phyloP scores from a whole-genome alignment of 2,329 filamentous ascomycete species.

The Talaromyces sp. region DNA sequence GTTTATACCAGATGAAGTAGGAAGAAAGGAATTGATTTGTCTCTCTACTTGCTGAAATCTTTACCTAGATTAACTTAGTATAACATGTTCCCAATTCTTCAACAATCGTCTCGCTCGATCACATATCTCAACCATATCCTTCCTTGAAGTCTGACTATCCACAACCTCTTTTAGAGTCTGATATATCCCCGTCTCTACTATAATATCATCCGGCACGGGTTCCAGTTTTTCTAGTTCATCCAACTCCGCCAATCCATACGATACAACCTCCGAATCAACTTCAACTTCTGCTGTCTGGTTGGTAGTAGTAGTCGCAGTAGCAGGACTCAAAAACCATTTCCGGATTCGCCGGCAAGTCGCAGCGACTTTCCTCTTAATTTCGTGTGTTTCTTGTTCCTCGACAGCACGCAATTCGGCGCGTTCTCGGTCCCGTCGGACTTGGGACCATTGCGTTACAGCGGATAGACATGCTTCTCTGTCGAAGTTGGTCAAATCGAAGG shows the following conservation, averaged over 20 bases:
- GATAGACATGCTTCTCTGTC: conserved; percentile 3
- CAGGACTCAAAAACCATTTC: neutral
- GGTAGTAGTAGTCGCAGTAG: too few relatives aligned
- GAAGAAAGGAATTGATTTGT: neutral
- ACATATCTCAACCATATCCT: neutral
- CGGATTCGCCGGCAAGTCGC: neutral
- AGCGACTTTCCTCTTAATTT: neutral
- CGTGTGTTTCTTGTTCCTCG: neutral
- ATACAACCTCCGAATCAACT: neutral
- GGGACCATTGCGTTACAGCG: neutral
- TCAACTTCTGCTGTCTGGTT: neutral
- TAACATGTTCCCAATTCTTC: neutral
- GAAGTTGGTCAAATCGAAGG: conserved; percentile 2
- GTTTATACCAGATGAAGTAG: conserved; percentile 1
- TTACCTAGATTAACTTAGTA: neutral
- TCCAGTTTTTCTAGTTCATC: neutral
- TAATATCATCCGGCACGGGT: neutral
- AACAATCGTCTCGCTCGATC: neutral
- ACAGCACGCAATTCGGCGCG: neutral
- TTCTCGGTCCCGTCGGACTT: neutral
- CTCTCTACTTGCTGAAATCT: too few relatives aligned
- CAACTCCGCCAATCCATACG: neutral
- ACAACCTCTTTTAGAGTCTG: neutral
- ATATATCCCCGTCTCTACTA: neutral
- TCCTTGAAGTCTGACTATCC: neutral